A percentile compares a stretch with the other conserved stretches of the same genome.
Conservation (phyloP, 352 stramenopile species). For the Phytophthora cactorum region DNA sequence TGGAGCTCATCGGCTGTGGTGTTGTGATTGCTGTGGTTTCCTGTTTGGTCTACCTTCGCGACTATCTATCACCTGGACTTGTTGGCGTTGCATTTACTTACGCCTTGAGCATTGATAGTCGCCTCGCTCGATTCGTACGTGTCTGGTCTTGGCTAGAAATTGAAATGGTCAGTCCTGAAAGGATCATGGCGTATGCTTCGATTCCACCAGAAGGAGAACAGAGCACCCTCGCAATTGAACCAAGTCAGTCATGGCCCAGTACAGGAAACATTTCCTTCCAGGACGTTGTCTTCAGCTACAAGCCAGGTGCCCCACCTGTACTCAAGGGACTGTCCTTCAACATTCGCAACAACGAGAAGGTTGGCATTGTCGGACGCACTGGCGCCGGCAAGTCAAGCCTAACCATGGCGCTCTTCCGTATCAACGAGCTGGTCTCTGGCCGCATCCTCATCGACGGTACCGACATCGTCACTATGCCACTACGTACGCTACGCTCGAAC, state of each 20-base stretch:
- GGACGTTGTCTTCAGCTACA: conserved; percentile 83
- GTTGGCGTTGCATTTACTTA: conserved; percentile 90
- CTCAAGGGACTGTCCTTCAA: conserved; percentile 63
- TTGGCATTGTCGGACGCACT: conserved; percentile 20
- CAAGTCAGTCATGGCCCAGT: conserved; percentile 71
- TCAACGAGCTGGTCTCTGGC: conserved; percentile 73
- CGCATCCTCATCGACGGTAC: conserved; percentile 52
- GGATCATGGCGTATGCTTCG: conserved; percentile 50
- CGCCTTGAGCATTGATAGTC: conserved; percentile 84
- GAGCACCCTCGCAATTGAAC: conserved; percentile 27
- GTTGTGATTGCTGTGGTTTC: conserved; percentile 45
- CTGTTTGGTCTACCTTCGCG: conserved; percentile 41
- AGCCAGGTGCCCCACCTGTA: conserved; percentile 48
- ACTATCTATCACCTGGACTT: conserved; percentile 57
- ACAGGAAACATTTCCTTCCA: conserved; percentile 54
- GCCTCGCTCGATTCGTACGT: conserved; percentile 53
- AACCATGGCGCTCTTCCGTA: conserved; percentile 30
- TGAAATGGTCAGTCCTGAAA: conserved; percentile 53
- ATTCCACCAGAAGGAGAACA: conserved; percentile 34
- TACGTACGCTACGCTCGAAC: conserved; percentile 37
- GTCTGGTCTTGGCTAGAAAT: conserved; percentile 49
- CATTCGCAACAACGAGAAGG: conserved; percentile 62
- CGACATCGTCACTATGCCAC: conserved; percentile 28
- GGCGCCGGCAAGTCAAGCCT: neutral
- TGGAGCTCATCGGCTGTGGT: conserved; percentile 50